phyloP scores from a whole-genome alignment of 192 early-diverging fungal species.

The Coemansia sp. region DNA sequence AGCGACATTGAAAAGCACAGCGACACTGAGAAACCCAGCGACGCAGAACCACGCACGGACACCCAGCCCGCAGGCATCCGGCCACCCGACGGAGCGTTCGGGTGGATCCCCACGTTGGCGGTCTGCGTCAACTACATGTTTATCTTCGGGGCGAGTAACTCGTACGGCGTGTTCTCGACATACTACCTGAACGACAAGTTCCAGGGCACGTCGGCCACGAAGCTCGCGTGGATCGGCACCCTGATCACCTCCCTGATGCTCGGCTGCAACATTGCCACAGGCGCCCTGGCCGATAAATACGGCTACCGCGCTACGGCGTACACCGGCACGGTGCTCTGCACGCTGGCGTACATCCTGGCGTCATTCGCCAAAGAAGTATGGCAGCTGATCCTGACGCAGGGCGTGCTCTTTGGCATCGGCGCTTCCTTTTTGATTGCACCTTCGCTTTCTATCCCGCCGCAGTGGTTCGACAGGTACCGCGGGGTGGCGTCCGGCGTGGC shows the following conservation, averaged over 20 bases:
- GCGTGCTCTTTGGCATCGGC: conserved; percentile 72
- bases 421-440: conserved; percentile 64
- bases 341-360: conserved; percentile 29
- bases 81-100: conserved; percentile 29
- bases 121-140: conserved; percentile 56
- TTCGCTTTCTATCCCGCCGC: conserved; percentile 59
- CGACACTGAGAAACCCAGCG: not conserved
- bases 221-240: conserved; percentile 40
- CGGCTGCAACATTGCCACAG: conserved; percentile 24
- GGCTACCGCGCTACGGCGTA: conserved; percentile 33
- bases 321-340: conserved; percentile 36
- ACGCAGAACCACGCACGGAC: not conserved
- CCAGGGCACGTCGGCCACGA: conserved; percentile 26
- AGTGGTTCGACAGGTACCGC: conserved; percentile 68
- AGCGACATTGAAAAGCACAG: conserved; percentile 14
- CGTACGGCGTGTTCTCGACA: conserved; percentile 43
- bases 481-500: conserved; percentile 72
- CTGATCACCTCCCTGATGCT: conserved; percentile 34
- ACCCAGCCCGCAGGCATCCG: not conserved
- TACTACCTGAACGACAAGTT: conserved; percentile 47
- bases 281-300: conserved; percentile 33
- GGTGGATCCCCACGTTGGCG: conserved; percentile 40
- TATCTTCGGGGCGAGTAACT: conserved; percentile 35
- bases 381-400: conserved; percentile 75
- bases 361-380: conserved; percentile 54